A percentile compares a stretch with the other conserved stretches of the same genome.
Evolutionary conservation across 306 rosid species (phyloP).

Genomic region (Prunus mume): DNA sequence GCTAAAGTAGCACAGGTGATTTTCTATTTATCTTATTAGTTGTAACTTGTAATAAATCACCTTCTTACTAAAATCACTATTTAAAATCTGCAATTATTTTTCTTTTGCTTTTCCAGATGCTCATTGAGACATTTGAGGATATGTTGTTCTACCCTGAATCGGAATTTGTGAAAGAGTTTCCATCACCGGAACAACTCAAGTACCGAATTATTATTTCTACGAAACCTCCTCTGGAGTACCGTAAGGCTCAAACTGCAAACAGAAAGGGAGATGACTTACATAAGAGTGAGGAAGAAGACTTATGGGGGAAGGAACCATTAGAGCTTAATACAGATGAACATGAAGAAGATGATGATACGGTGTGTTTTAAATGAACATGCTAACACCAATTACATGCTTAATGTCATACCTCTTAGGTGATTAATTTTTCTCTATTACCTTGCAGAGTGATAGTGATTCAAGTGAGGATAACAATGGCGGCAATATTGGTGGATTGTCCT

Average conservation of each 20-base stretch:
- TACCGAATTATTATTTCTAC: slow-evolving; percentile 52
- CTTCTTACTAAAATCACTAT: slow-evolving; percentile 1
- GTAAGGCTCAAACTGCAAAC: slow-evolving; percentile 24
- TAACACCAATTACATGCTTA: slow-evolving; percentile 6
- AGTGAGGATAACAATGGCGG: slow-evolving; percentile 27
- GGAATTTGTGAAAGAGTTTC: slow-evolving; percentile 41
- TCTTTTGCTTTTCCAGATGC: slow-evolving; percentile 34
- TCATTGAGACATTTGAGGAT: slow-evolving; percentile 49
- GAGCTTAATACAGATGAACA: slow-evolving; percentile 21
- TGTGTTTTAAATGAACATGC: slow-evolving; percentile 15
- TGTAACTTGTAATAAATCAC: neutral
- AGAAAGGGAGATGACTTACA: slow-evolving; percentile 15
- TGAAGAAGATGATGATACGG: slow-evolving; percentile 38
- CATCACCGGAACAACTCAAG: slow-evolving; percentile 66
- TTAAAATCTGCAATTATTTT: neutral
- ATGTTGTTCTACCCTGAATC: slow-evolving; percentile 47
- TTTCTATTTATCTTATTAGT: neutral
- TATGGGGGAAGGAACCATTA: slow-evolving; percentile 30
- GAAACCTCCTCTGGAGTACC: slow-evolving; percentile 65
- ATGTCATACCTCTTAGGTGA: slow-evolving; percentile 1
- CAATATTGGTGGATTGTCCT: slow-evolving; percentile 6
- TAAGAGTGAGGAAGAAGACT: slow-evolving; percentile 35
- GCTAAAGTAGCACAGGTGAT: slow-evolving; percentile 65
- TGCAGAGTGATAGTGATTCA: slow-evolving; percentile 42
- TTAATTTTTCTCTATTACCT: slow-evolving; percentile 20